phyloP scores from a whole-genome alignment of 768 basidiomycete genomes.

The Podaxis mareebaensis region DNA sequence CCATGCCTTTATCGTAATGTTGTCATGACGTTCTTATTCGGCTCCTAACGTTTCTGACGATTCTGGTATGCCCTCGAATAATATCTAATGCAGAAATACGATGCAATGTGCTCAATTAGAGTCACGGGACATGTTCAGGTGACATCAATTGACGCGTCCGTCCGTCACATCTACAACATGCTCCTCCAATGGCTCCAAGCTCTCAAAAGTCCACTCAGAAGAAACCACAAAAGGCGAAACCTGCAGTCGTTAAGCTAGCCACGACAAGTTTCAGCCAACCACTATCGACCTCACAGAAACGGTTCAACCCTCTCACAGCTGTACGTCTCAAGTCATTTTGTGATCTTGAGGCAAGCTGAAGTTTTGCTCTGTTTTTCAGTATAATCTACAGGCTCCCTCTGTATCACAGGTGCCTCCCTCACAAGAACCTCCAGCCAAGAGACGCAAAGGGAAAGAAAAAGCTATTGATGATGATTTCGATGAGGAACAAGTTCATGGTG shows the following conservation, averaged over 20 bases:
- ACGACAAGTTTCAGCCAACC: constrained; percentile 6
- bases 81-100: no score
- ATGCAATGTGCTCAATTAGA: no score
- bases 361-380: neutral
- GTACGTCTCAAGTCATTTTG: constrained; percentile 21
- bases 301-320: constrained; percentile 35
- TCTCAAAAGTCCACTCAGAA: constrained; percentile 13
- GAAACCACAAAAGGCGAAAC: constrained; percentile 12
- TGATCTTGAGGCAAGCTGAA: neutral
- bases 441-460: constrained; percentile 27
- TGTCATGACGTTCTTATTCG: no score
- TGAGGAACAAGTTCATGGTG: neutral
- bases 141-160: neutral
- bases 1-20: no score
- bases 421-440: constrained; percentile 21
- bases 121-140: neutral
- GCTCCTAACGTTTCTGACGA: no score
- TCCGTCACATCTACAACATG: neutral
- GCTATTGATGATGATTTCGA: constrained; percentile 13
- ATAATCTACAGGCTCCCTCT: constrained; percentile 6
- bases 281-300: constrained; percentile 17
- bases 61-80: no score
- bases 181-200: constrained; percentile 17
- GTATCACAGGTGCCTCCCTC: constrained; percentile 19
- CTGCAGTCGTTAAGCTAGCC: constrained; percentile 17